Percentiles rank a stretch among this genome's conserved stretches.
Evolutionary conservation across 164 flowering plant species (phyloP).

Genomic region (Tetrastigma voinierianum): DNA sequence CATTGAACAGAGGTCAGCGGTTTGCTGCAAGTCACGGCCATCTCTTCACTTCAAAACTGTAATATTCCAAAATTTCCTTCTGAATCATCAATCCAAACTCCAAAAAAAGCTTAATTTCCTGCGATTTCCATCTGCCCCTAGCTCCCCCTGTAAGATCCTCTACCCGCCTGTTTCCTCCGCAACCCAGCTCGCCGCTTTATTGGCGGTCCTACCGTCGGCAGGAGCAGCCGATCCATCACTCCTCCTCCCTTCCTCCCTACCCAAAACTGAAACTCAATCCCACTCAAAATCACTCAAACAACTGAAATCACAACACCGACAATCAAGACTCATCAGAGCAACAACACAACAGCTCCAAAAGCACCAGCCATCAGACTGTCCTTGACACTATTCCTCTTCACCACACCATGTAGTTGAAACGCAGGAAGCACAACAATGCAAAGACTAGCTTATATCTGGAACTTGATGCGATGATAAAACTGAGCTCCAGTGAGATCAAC

Average conservation of each 20-base stretch:
- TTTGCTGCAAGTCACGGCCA: conserved; percentile 50
- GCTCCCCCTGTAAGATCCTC: conserved; percentile 76
- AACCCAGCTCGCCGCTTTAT: conserved; percentile 80
- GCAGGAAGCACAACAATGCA: background rate
- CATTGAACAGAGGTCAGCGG: conserved; percentile 58
- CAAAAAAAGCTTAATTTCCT: conserved; percentile 10
- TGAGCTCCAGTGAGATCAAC: background rate
- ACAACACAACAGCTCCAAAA: background rate
- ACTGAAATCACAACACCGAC: too few species aligned
- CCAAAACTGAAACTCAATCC: conserved; percentile 13
- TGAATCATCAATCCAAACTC: conserved; percentile 5
- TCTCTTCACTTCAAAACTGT: conserved; percentile 18
- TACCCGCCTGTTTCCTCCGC: conserved; percentile 87
- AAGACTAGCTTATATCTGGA: conserved; percentile 47
- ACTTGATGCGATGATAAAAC: conserved; percentile 37
- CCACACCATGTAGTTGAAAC: too few species aligned
- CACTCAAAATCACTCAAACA: conserved; percentile 3
- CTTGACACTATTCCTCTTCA: too few species aligned
- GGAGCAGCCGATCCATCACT: conserved; percentile 51
- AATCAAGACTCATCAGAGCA: conserved; percentile 1
- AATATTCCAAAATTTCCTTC: conserved; percentile 13
- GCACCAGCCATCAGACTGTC: background rate
- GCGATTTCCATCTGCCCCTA: too few species aligned
- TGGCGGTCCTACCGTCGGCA: conserved; percentile 72
- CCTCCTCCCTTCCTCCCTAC: conserved; percentile 30